Conservation (phyloP, 1,284 basidiomycete genomes). For the Ceratobasidium sp. region DNA sequence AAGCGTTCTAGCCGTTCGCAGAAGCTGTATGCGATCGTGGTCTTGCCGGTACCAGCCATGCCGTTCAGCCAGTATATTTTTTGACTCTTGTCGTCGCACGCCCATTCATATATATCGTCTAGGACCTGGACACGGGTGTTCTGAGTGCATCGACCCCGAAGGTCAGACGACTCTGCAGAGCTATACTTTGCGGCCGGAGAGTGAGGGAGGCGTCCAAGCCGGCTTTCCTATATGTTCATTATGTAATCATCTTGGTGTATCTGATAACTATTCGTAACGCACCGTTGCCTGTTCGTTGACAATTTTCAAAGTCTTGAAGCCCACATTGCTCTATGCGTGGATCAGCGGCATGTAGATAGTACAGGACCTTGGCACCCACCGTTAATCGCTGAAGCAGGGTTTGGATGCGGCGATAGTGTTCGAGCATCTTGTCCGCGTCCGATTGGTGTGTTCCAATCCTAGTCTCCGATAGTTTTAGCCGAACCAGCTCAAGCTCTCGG, state of each 20-base stretch:
- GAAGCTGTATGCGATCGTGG: too few species aligned
- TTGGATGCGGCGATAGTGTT: too few species aligned
- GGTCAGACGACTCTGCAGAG: background rate
- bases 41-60: too few species aligned
- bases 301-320: background rate
- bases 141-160: background rate
- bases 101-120: background rate
- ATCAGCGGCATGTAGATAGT: background rate
- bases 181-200: background rate
- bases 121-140: background rate
- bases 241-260: too few species aligned
- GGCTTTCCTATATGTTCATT: too few species aligned
- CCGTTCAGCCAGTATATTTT: too few species aligned
- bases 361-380: background rate
- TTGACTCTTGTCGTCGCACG: background rate
- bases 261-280: background rate
- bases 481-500: background rate
- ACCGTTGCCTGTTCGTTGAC: constrained; percentile 1
- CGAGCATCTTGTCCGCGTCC: too few species aligned
- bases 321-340: background rate
- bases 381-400: background rate
- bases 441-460: background rate
- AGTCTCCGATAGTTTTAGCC: background rate
- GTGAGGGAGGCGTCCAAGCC: background rate
- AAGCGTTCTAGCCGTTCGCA: background rate